Evolutionary conservation across 129 eudicot genomes (phyloP).

Genomic region (Cynara cardunculus): DNA sequence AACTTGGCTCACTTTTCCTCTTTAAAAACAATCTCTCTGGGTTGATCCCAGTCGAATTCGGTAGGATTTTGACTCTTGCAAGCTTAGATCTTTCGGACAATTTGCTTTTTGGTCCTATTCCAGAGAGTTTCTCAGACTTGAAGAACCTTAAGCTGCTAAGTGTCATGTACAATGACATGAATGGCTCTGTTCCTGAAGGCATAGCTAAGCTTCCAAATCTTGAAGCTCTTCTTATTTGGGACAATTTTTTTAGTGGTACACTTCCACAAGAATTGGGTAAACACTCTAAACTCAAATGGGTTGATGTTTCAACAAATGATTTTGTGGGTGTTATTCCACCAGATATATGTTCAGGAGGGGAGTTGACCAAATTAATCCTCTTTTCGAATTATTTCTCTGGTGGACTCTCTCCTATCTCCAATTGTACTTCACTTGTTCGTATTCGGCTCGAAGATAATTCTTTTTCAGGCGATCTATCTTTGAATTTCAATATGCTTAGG

Average conservation of each 20-base stretch:
- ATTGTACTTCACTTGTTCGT: constrained; percentile 82
- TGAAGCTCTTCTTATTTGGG: constrained; percentile 83
- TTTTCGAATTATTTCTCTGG: constrained; percentile 85
- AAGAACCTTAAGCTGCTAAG: constrained; percentile 67
- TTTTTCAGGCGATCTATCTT: constrained; percentile 67
- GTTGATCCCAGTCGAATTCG: constrained; percentile 49
- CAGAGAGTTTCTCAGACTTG: constrained; percentile 65
- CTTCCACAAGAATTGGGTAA: constrained; percentile 75
- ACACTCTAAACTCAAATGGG: constrained; percentile 63
- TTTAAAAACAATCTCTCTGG: constrained; percentile 73
- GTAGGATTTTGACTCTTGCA: constrained; percentile 47
- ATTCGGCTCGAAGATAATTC: constrained; percentile 75
- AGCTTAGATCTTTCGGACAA: constrained; percentile 97
- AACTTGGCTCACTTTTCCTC: constrained; percentile 72
- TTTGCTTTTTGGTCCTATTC: constrained; percentile 70
- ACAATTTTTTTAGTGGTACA: constrained; percentile 68
- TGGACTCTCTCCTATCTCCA: constrained; percentile 56
- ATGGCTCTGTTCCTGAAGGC: constrained; percentile 77
- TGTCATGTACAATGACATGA: constrained; percentile 75
- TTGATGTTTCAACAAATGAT: constrained; percentile 87
- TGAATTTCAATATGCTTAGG: constrained; percentile 40
- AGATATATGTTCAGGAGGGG: constrained; percentile 63
- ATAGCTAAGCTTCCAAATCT: constrained; percentile 68
- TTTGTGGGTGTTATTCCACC: constrained; percentile 67
- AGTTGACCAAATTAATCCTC: constrained; percentile 56